A percentile compares a stretch with the other conserved stretches of the same genome.
phyloP scores from a whole-genome alignment of 176 grass and related monocot genomes.

The Eragrostis curvula region DNA sequence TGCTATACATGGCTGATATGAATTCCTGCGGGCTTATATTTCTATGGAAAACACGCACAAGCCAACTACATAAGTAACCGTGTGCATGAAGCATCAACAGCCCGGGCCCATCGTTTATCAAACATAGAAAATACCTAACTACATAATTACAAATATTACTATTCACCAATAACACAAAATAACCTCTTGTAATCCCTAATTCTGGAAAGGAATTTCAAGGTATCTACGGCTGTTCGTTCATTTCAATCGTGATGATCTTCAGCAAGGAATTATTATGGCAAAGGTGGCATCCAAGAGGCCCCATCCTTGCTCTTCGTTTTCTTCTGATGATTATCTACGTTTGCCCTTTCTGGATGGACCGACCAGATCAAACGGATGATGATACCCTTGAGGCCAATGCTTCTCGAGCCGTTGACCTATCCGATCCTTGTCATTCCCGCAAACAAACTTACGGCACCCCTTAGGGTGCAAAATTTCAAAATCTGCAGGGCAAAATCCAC shows the following conservation, averaged over 20 bases:
- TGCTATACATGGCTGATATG: no score
- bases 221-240: background rate
- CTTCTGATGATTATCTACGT: background rate
- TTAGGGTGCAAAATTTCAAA: slow-evolving; percentile 31
- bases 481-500: background rate
- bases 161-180: no score
- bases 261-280: background rate
- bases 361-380: background rate
- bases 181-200: no score
- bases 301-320: background rate
- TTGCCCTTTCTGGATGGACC: background rate
- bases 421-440: slow-evolving; percentile 21
- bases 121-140: no score
- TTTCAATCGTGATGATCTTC: background rate
- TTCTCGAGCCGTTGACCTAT: background rate
- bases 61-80: no score
- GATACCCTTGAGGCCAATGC: background rate
- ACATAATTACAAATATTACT: no score
- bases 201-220: no score
- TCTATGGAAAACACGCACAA: no score
- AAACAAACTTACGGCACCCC: slow-evolving; percentile 24
- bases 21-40: no score
- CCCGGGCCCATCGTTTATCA: no score
- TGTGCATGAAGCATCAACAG: no score
- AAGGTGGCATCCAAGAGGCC: background rate